A percentile compares a stretch with the other conserved stretches of the same genome.
Conservation (phyloP, 805 yeast species). For the Kuraishia borneana region DNA sequence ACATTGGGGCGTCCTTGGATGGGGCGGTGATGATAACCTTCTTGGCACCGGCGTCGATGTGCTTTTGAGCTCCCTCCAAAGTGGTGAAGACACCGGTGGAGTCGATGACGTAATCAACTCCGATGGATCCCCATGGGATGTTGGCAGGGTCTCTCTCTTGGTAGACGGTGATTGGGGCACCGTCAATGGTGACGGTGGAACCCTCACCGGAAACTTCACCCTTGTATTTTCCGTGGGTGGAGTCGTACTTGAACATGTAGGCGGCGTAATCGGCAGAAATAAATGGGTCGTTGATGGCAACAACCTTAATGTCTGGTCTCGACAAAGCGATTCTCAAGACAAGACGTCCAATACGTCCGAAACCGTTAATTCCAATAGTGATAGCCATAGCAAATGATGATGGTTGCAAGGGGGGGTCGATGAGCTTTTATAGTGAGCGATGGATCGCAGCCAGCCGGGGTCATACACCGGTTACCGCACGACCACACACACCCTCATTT, state of each 20-base stretch:
- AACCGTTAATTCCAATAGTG: slow-evolving; percentile 85
- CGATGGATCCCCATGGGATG: slow-evolving; percentile 80
- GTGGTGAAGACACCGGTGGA: slow-evolving; percentile 93
- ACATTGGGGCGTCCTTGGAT: slow-evolving; percentile 90
- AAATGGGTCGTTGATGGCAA: slow-evolving; percentile 88
- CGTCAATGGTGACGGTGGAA: slow-evolving; percentile 55
- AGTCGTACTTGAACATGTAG: slow-evolving; percentile 91
- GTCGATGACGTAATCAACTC: slow-evolving; percentile 82
- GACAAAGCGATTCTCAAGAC: slow-evolving; percentile 73
- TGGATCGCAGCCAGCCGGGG: no score
- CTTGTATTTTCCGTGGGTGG: slow-evolving; percentile 79
- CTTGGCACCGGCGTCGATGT: slow-evolving; percentile 86
- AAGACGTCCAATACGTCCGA: slow-evolving; percentile 91
- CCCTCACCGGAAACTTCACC: slow-evolving; percentile 60
- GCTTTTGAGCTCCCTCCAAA: slow-evolving; percentile 70
- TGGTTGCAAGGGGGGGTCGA: no score
- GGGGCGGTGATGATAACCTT: slow-evolving; percentile 94
- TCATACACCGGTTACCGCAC: no score
- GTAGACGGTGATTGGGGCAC: slow-evolving; percentile 52
- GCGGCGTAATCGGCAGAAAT: slow-evolving; percentile 86
- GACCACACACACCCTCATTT: no score
- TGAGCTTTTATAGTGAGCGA: no score
- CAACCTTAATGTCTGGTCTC: slow-evolving; percentile 68
- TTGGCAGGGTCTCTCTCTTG: slow-evolving; percentile 78
- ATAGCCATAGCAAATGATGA: no score